Conservation (phyloP, 2,329 filamentous ascomycete species). For the Pseudomassariella vexata region DNA sequence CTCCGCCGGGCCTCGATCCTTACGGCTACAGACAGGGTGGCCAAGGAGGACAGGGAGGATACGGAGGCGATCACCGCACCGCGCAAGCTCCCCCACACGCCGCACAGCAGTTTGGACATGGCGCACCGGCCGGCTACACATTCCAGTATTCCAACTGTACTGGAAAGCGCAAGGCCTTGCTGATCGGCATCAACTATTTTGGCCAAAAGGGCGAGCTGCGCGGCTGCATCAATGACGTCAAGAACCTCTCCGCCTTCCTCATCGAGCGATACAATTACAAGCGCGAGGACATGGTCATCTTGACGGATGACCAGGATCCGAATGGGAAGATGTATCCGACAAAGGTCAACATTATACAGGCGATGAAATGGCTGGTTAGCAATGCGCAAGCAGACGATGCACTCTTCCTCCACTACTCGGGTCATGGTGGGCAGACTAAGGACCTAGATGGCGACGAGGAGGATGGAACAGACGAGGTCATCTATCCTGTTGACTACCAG, state of each 20-base stretch:
- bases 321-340: constrained; percentile 1
- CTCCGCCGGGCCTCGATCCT: constrained; percentile 36
- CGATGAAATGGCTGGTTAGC: constrained; percentile 65
- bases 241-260: constrained; percentile 68
- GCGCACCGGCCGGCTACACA: constrained; percentile 61
- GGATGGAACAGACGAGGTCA: constrained; percentile 77
- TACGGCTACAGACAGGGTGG: constrained; percentile 33
- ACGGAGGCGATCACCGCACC: constrained; percentile 14
- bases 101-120: constrained; percentile 57
- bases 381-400: constrained; percentile 69
- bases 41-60: constrained; percentile 19
- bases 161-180: constrained; percentile 64
- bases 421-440: constrained; percentile 73
- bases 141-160: constrained; percentile 75
- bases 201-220: constrained; percentile 64
- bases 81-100: constrained; percentile 35
- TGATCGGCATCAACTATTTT: constrained; percentile 81
- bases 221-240: constrained; percentile 76
- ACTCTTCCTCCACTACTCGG: constrained; percentile 55
- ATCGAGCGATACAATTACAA: constrained; percentile 64
- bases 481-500: constrained; percentile 78
- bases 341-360: constrained; percentile 4
- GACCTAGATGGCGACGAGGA: constrained; percentile 76
- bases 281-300: constrained; percentile 72
- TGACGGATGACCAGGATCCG: constrained; percentile 59